Evolutionary conservation across 2,329 filamentous ascomycete genomes (phyloP).

Genomic region (Neofusicoccum cordaticola): DNA sequence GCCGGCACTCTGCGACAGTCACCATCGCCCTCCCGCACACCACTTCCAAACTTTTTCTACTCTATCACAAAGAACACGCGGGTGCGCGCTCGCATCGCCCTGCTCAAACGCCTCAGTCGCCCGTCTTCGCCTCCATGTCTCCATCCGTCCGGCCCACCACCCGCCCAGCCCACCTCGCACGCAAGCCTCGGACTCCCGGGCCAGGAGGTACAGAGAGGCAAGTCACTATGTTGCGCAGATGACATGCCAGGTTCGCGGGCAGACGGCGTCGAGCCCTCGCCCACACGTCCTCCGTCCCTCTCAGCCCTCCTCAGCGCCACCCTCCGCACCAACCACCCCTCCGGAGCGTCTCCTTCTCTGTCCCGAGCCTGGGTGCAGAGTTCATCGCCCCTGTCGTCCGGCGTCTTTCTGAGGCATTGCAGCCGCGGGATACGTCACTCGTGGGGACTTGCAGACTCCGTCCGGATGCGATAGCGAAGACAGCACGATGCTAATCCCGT

Average conservation of each 20-base stretch:
- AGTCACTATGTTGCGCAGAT: neutral
- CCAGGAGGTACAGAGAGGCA: neutral
- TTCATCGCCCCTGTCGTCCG: neutral
- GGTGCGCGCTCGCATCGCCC: neutral
- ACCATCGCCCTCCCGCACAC: conserved; percentile 6
- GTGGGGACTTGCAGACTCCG: neutral
- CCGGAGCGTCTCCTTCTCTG: neutral
- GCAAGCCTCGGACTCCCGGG: neutral
- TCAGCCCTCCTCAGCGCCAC: neutral
- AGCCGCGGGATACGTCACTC: neutral
- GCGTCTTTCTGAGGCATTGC: neutral
- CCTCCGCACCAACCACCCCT: neutral
- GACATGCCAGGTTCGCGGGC: neutral
- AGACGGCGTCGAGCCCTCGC: neutral
- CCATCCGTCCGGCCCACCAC: neutral
- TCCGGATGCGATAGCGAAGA: neutral
- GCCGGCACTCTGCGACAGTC: conserved; percentile 6
- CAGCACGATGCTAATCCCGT: neutral
- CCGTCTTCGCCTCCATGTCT: neutral
- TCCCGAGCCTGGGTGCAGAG: neutral
- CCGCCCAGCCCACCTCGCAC: neutral
- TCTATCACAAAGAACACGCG: neutral
- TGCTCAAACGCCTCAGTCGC: neutral
- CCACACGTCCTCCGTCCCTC: neutral
- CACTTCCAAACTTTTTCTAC: conserved; percentile 2